Conservation (phyloP, 352 stramenopile species). For the Phytophthora fragariae region DNA sequence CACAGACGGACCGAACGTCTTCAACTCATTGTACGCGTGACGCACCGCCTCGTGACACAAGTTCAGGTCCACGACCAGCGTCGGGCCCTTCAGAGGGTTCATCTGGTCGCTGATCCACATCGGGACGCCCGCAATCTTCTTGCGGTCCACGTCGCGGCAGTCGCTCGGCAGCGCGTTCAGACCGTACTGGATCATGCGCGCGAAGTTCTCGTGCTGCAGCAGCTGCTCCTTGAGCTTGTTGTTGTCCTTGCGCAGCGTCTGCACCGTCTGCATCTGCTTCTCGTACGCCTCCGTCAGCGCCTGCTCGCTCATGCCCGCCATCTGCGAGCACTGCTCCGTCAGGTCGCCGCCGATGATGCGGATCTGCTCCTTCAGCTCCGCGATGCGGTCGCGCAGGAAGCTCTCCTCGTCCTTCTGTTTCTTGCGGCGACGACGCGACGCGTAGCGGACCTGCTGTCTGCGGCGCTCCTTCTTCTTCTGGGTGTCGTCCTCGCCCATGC, state of each 20-base stretch:
- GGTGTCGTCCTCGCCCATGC: conserved; percentile 57
- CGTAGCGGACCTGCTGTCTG: conserved; percentile 80
- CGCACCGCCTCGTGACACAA: conserved; percentile 82
- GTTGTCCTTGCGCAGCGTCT: conserved; percentile 85
- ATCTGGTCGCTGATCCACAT: conserved; percentile 88
- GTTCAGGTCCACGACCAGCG: conserved; percentile 79
- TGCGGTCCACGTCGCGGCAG: conserved; percentile 78
- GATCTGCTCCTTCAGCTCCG: conserved; percentile 88
- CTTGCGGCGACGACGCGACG: conserved; percentile 78
- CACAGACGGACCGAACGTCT: conserved; percentile 74
- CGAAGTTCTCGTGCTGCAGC: conserved; percentile 86
- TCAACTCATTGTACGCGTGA: conserved; percentile 82
- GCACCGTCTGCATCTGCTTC: conserved; percentile 85
- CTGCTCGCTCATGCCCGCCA: conserved; percentile 85
- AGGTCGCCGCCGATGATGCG: conserved; percentile 82
- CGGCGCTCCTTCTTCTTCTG: conserved; percentile 87
- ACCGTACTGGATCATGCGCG: conserved; percentile 86
- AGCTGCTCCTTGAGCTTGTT: conserved; percentile 87
- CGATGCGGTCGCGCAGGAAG: conserved; percentile 80
- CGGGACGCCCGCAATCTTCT: conserved; percentile 74
- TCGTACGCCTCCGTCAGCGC: conserved; percentile 81
- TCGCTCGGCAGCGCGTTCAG: conserved; percentile 81
- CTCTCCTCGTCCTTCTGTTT: conserved; percentile 89
- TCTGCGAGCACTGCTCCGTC: conserved; percentile 82
- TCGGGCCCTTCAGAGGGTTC: conserved; percentile 78